These are phyloP conservation scores for Calycina marina DNA, from an alignment of 2,329 filamentous ascomycete species.

Conservation along the genomic window DNA sequence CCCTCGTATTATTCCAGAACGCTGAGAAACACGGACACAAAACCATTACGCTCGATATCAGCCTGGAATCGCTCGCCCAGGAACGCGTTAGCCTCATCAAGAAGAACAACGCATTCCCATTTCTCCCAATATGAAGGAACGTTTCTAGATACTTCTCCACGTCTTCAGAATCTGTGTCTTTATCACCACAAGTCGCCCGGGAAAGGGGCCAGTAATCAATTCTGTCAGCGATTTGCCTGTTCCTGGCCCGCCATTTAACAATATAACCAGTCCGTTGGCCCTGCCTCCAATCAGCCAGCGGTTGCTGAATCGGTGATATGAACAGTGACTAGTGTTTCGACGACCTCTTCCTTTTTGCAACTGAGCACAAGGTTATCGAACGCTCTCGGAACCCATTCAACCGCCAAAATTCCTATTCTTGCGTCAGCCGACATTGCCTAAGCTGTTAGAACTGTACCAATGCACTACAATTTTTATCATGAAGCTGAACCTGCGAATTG, in stretches of 20 bases:
- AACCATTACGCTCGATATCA: slow-evolving; percentile 6
- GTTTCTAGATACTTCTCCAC: slow-evolving; percentile 35
- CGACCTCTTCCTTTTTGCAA: slow-evolving; percentile 1
- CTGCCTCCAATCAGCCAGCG: slow-evolving; percentile 1
- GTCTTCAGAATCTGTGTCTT: slow-evolving; percentile 47
- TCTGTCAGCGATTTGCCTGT: slow-evolving; percentile 16
- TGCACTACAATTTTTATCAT: slow-evolving; percentile 1
- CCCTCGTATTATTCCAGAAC: slow-evolving; percentile 27
- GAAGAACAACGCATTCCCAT: slow-evolving; percentile 4
- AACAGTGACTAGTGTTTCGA: slow-evolving; percentile 1
- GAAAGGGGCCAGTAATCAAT: slow-evolving; percentile 33
- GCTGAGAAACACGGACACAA: slow-evolving; percentile 22
- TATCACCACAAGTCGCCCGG: slow-evolving; percentile 46
- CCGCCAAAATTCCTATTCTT: background rate
- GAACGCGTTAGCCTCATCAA: slow-evolving; percentile 3
- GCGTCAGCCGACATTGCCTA: background rate
- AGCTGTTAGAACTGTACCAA: background rate
- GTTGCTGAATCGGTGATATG: background rate
- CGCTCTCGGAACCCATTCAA: slow-evolving; percentile 1
- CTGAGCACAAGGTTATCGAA: slow-evolving; percentile 1
- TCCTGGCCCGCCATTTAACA: slow-evolving; percentile 2
- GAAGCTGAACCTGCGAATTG: slow-evolving; percentile 1
- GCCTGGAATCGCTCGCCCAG: slow-evolving; percentile 2
- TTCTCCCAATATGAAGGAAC: slow-evolving; percentile 6
- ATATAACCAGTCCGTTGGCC: slow-evolving; percentile 1